Percentiles rank a stretch among this genome's conserved stretches.
Evolutionary conservation across 768 basidiomycete species (phyloP).

Genomic region (Auricularia sp.): DNA sequence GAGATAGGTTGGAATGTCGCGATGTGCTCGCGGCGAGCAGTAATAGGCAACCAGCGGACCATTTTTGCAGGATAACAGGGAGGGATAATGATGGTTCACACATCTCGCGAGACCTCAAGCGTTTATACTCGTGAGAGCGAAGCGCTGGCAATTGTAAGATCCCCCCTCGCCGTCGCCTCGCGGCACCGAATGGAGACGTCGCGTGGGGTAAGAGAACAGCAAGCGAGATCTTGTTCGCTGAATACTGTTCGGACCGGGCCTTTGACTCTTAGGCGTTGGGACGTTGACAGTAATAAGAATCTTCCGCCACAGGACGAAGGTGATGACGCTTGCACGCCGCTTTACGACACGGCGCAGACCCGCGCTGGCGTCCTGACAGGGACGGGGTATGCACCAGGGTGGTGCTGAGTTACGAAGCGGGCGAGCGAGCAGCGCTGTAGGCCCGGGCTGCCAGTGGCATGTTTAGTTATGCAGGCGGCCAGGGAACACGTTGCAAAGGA

Average conservation of each 20-base stretch:
- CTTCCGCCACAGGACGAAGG: neutral
- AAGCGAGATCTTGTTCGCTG: neutral
- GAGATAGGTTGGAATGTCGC: slow-evolving; percentile 8
- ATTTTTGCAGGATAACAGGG: neutral
- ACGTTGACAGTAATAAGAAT: neutral
- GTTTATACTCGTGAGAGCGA: neutral
- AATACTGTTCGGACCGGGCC: neutral
- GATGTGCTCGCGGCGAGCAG: neutral
- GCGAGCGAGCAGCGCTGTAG: neutral
- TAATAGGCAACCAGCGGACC: neutral
- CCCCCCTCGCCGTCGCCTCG: neutral
- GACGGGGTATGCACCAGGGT: neutral
- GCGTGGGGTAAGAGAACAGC: neutral
- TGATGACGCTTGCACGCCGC: neutral
- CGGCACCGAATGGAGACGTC: neutral
- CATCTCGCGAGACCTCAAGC: neutral
- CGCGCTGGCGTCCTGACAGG: neutral
- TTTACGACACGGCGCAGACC: neutral
- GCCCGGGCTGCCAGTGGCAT: neutral
- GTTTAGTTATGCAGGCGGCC: neutral
- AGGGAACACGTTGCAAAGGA: neutral
- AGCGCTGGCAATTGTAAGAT: neutral
- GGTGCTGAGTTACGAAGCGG: neutral
- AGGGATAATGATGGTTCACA: neutral
- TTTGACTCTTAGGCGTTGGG: neutral